Conservation (phyloP, 176 grass and related monocot species). For the Leersia perrieri region DNA sequence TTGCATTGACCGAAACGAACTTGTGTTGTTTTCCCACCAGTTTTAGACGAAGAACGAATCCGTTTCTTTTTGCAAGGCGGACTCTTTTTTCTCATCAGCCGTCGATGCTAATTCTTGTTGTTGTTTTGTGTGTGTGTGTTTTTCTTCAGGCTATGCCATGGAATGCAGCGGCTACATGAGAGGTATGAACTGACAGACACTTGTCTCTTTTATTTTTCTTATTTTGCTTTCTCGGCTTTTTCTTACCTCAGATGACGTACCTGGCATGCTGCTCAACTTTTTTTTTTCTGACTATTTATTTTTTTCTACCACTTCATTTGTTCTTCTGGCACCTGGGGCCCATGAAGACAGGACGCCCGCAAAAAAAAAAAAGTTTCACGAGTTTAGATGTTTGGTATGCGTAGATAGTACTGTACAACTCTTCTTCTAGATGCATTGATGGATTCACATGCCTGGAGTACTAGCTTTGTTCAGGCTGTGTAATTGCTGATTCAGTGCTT, state of each 20-base stretch:
- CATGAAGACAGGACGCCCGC: not conserved
- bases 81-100: not conserved
- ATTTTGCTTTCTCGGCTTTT: not conserved
- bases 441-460: constrained; percentile 14
- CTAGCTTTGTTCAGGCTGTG: not conserved
- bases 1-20: not conserved
- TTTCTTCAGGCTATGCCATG: constrained; percentile 77
- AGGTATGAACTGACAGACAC: constrained; percentile 36
- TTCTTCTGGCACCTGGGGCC: not conserved
- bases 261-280: not conserved
- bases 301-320: not conserved
- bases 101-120: too few relatives aligned
- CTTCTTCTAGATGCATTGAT: constrained; percentile 20
- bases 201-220: not conserved
- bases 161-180: constrained; percentile 93
- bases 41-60: not conserved
- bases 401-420: not conserved
- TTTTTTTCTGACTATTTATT: not conserved
- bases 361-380: not conserved
- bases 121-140: not conserved
- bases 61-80: not conserved
- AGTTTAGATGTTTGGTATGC: not conserved
- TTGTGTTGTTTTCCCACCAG: not conserved
- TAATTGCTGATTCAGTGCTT: not conserved
- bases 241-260: not conserved